phyloP scores from a whole-genome alignment of 2,329 filamentous ascomycete genomes.

The Epichloe aotearoae region DNA sequence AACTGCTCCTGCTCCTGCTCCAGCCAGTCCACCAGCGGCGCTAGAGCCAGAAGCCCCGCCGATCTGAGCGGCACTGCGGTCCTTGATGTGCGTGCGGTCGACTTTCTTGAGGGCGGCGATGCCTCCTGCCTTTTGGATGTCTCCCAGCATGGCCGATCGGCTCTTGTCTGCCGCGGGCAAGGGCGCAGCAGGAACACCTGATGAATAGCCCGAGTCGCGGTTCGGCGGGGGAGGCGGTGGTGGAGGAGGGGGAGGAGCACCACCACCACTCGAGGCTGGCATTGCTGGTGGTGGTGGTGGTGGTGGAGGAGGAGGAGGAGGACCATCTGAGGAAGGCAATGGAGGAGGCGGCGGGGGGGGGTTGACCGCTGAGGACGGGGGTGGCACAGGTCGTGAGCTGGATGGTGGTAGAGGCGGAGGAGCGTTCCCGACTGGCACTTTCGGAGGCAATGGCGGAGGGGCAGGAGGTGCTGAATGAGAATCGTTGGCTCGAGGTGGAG shows the following conservation, averaged over 20 bases:
- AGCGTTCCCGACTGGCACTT: constrained; percentile 29
- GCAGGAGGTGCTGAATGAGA: constrained; percentile 16
- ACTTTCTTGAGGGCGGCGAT: constrained; percentile 64
- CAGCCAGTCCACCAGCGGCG: constrained; percentile 37
- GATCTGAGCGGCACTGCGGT: constrained; percentile 54
- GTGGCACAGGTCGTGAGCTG: constrained; percentile 37
- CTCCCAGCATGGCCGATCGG: constrained; percentile 51
- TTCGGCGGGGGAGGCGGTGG: constrained; percentile 43
- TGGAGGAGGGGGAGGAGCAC: constrained; percentile 19
- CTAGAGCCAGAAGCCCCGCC: constrained; percentile 37
- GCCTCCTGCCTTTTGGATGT: constrained; percentile 57
- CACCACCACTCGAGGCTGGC: constrained; percentile 15
- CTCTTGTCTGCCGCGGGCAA: constrained; percentile 28
- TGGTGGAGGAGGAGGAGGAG: constrained; percentile 24
- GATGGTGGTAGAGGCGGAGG: constrained; percentile 39
- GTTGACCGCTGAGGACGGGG: constrained; percentile 31
- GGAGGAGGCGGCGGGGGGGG: constrained; percentile 12
- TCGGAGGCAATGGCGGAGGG: constrained; percentile 34
- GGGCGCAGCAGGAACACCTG: constrained; percentile 34
- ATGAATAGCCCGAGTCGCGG: constrained; percentile 44
- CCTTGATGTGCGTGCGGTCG: constrained; percentile 53
- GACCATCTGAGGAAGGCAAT: constrained; percentile 13
- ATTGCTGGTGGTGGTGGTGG: constrained; percentile 23
- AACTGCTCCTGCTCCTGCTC: constrained; percentile 17
- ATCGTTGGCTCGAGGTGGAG: constrained; percentile 33